Evolutionary conservation across 2,329 filamentous ascomycete genomes (phyloP), one percentile per base, ranked within the genome.

Genomic region (Pseudogymnoascus destructans): DNA sequence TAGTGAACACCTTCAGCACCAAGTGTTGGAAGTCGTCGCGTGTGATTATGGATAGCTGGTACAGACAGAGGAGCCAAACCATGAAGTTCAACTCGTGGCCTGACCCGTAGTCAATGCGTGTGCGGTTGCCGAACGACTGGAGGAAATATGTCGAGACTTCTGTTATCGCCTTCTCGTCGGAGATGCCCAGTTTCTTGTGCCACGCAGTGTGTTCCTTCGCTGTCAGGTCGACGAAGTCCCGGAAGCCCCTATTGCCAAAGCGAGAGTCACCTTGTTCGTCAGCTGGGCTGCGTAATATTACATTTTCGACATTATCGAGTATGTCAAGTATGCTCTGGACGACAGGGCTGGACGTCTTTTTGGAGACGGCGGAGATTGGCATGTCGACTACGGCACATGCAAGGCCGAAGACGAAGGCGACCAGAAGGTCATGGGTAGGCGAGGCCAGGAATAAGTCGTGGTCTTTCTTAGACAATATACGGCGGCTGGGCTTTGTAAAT

Each of bases 81-180:
- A 92, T 78, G 73, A 98, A 97, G 75, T 98, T 97, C 62, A 98
- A 80, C 73, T 98, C 93, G 71, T 98, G 93, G 2, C 93, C 93
- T 0, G 90, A 96, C 56, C 93, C 93, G 70, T 98, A 98, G 74
- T 98, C 93, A 67, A 98, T 93, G 38, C 92, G 82, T 57, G 81
- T 80, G 46, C 85, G 80, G 69, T 95, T 95, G 49, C 93, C 93
- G 63, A 97, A 91, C 0, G 87, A 85, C 67, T 95, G 81, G 62
- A 80, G 74, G 32, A 98, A 78, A 72, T 98, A 98, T 27, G 84
- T 82, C 0, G 85, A 85, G 4, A 87, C 75, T 69, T 98, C 93
- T 2, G 78, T 73, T 54, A 85, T 76, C 11, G 86, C 85, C 0
- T 71, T 71, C 2, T 71, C 61, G 13, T 75, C 70, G 1, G 70